Conservation (phyloP, 345 rosid species). For the Ailanthus altissimus region DNA sequence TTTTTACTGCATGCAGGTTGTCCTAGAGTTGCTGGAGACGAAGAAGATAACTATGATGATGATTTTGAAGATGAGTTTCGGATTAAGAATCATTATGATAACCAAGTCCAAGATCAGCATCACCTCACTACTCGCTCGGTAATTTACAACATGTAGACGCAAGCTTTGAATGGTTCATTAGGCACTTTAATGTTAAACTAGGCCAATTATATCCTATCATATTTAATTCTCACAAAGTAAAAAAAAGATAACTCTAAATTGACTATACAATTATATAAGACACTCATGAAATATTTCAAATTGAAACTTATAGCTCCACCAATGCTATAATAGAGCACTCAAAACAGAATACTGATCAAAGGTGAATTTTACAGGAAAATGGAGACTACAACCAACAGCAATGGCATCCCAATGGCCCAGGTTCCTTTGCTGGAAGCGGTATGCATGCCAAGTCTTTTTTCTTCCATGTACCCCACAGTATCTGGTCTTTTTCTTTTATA, state of each 20-base stretch:
- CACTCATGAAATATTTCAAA: neutral
- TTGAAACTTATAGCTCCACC: neutral
- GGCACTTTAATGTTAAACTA: neutral
- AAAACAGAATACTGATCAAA: neutral
- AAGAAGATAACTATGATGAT: constrained; percentile 54
- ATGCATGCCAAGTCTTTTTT: constrained; percentile 3
- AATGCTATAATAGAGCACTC: neutral
- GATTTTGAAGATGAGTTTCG: constrained; percentile 70
- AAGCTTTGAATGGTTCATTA: neutral
- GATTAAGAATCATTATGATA: constrained; percentile 43
- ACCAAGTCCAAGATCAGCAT: constrained; percentile 35
- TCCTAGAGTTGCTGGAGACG: constrained; percentile 70
- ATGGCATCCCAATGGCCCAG: constrained; percentile 50
- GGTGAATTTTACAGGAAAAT: constrained; percentile 57
- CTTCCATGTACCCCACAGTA: neutral
- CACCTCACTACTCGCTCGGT: constrained; percentile 39
- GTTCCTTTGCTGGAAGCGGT: constrained; percentile 82
- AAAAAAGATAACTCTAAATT: neutral
- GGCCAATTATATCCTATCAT: neutral
- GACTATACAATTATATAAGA: neutral
- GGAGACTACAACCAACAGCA: constrained; percentile 56
- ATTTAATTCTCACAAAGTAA: neutral
- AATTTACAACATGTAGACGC: neutral
- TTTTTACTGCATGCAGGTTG: constrained; percentile 48
- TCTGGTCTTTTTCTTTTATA: neutral